Base-by-base conservation (phyloP, 2,329 filamentous ascomycete species). In the Ceratocystis harringtonii region DNA sequence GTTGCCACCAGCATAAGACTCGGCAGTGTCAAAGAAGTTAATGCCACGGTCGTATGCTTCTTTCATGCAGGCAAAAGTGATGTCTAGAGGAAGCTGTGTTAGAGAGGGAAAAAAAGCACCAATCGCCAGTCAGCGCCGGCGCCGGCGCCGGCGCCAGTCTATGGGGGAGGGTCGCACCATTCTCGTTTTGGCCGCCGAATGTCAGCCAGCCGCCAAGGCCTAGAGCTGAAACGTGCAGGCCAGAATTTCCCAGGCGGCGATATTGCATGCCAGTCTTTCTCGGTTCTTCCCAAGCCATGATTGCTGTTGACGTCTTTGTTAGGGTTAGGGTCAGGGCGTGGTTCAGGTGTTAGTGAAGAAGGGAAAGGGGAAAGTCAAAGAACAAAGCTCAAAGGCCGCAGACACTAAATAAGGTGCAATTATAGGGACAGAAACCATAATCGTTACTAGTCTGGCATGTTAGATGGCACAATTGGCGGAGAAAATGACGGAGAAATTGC, bases 201-300 rank as follows among this genome's bases (percentile, higher is more conserved):
- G 85, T 88, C 63, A 88, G 76, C 83, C 83, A 84, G 60, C 81
- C 79, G 44, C 82, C 86, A 0, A 89, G 76, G 1, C 83, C 82
- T 60, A 89, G 84, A 8, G 81, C 83, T 10, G 85, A 88, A 50
- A 68, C 66, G 70, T 88, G 83, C 3, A 88, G 77, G 15, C 86
- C 85, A 4, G 83, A 85, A 63, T 73, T 72, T 63, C 75, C 75
- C 5, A 77, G 73, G 43, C 75, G 75, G 70, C 76, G 75, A 71
- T 77, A 78, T 69, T 73, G 66, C 76, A 78, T 78, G 66, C 76
- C 76, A 12, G 76, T 78, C 65, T 77, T 73, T 65, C 76, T 72
- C 64, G 76, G 76, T 72, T 78, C 76, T 69, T 73, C 69, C 72
- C 73, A 77, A 48, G 76, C 75, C 76, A 78, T 78, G 10, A 19